phyloP scores from a whole-genome alignment of 306 rosid species.

The Clitoria ternatea region DNA sequence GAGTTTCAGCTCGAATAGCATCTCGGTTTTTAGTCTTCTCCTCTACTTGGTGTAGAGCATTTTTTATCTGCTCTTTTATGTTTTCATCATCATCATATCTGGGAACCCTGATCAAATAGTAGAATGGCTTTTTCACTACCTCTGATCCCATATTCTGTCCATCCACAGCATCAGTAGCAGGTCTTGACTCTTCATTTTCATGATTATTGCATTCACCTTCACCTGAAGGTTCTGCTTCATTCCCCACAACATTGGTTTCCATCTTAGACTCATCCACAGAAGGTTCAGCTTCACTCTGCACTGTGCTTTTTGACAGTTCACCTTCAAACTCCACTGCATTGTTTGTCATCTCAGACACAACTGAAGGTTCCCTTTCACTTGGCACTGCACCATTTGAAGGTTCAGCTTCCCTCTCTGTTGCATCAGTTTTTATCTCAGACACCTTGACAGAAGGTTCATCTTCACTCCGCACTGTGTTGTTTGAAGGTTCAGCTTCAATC shows the following conservation, averaged over 20 bases:
- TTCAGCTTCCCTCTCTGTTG: neutral
- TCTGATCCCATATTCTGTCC: conserved; percentile 46
- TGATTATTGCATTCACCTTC: conserved; percentile 21
- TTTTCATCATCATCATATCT: conserved; percentile 63
- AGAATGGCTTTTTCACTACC: conserved; percentile 55
- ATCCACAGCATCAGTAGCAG: conserved; percentile 34
- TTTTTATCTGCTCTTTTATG: conserved; percentile 53
- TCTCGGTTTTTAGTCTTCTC: conserved; percentile 59
- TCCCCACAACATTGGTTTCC: neutral
- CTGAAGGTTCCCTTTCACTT: neutral
- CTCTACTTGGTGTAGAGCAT: conserved; percentile 50
- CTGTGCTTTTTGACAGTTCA: conserved; percentile 9
- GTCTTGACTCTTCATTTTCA: conserved; percentile 29
- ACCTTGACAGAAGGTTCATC: neutral
- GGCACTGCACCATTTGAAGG: neutral
- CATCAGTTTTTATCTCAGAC: neutral
- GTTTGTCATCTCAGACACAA: neutral
- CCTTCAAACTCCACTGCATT: conserved; percentile 3
- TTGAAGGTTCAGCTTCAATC: neutral
- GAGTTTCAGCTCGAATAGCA: conserved; percentile 49
- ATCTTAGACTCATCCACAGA: neutral
- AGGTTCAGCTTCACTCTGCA: neutral
- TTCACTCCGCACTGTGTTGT: neutral
- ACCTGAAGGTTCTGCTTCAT: conserved; percentile 14
- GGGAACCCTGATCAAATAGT: conserved; percentile 60